Evolutionary conservation across 1,139 yeast species (phyloP).

Genomic region (Candida sp.): DNA sequence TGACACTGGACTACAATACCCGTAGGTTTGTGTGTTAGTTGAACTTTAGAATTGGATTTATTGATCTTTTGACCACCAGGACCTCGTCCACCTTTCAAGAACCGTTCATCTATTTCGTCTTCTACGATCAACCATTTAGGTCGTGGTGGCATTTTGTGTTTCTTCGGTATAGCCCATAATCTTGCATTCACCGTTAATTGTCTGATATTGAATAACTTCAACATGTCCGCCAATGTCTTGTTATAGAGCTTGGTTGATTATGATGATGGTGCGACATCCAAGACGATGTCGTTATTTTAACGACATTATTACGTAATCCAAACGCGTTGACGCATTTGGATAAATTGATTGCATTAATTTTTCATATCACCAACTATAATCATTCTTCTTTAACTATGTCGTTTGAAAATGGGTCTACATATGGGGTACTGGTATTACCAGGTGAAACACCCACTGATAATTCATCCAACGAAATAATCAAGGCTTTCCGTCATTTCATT

Average conservation of each 20-base stretch:
- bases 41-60: conserved; percentile 92
- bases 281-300: too few species aligned
- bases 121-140: conserved; percentile 62
- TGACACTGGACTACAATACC: conserved; percentile 89
- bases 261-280: too few species aligned
- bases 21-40: conserved; percentile 79
- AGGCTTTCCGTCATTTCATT: conserved; percentile 78
- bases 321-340: conserved; percentile 1
- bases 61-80: conserved; percentile 97
- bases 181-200: not conserved
- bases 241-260: too few species aligned
- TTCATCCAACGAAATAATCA: conserved; percentile 71
- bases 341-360: conserved; percentile 4
- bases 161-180: conserved; percentile 38
- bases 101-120: conserved; percentile 69
- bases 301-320: too few species aligned
- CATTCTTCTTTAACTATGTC: conserved; percentile 40
- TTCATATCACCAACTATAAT: not conserved
- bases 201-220: not conserved
- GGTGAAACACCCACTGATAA: conserved; percentile 71
- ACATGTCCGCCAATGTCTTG: not conserved
- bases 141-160: conserved; percentile 71
- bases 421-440: conserved; percentile 82
- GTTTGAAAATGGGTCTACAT: conserved; percentile 79
- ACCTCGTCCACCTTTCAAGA: conserved; percentile 88